phyloP scores from a whole-genome alignment of 1,284 basidiomycete genomes.

The Moniliophthora roreri region DNA sequence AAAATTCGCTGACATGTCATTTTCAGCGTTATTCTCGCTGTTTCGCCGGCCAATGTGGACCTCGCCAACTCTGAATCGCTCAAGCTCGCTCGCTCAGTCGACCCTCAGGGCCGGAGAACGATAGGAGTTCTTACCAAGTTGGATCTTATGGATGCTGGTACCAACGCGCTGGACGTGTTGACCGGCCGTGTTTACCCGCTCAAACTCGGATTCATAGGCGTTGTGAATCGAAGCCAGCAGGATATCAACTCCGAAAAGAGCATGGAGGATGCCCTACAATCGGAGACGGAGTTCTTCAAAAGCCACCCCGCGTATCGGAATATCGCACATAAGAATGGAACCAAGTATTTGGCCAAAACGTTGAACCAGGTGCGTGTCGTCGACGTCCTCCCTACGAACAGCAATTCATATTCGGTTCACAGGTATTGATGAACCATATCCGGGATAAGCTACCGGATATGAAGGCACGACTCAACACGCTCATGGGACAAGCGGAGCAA shows the following conservation, averaged over 20 bases:
- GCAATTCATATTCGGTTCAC: neutral
- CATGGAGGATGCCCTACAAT: slow-evolving; percentile 82
- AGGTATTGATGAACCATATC: slow-evolving; percentile 98
- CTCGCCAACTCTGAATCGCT: slow-evolving; percentile 98
- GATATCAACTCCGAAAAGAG: slow-evolving; percentile 93
- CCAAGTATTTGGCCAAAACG: slow-evolving; percentile 91
- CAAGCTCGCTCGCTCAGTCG: slow-evolving; percentile 93
- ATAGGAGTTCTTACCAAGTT: slow-evolving; percentile 97
- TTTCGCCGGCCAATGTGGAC: slow-evolving; percentile 97
- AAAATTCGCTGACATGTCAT: neutral
- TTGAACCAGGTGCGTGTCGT: slow-evolving; percentile 79
- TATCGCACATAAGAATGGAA: slow-evolving; percentile 96
- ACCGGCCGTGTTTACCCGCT: slow-evolving; percentile 97
- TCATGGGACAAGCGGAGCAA: slow-evolving; percentile 99
- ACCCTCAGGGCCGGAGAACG: slow-evolving; percentile 93
- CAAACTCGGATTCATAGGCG: slow-evolving; percentile 97
- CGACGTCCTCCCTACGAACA: neutral
- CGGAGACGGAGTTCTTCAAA: slow-evolving; percentile 92
- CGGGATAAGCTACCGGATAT: slow-evolving; percentile 99
- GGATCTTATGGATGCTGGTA: slow-evolving; percentile 98
- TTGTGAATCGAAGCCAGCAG: slow-evolving; percentile 96
- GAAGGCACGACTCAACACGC: slow-evolving; percentile 97
- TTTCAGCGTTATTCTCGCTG: slow-evolving; percentile 88
- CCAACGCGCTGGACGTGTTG: slow-evolving; percentile 94
- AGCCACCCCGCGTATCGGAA: slow-evolving; percentile 92